phyloP scores from a whole-genome alignment of 2,329 filamentous ascomycete species.

The Cytospora schulzeri region DNA sequence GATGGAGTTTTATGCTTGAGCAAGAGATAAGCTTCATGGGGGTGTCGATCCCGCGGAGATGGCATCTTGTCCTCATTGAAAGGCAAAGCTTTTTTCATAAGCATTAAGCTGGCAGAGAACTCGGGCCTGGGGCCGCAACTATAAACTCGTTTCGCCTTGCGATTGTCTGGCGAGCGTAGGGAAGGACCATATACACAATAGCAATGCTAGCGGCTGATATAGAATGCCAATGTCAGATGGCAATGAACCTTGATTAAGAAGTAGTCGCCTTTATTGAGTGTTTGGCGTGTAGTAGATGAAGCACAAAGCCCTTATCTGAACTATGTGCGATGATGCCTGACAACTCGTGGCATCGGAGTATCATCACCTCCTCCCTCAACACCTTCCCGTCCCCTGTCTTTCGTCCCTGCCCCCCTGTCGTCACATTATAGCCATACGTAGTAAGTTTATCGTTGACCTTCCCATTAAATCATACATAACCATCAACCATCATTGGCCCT shows the following conservation, averaged over 20 bases:
- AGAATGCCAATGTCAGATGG: neutral
- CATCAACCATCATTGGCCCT: slow-evolving; percentile 1
- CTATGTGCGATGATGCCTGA: slow-evolving; percentile 24
- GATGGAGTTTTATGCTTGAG: slow-evolving; percentile 41
- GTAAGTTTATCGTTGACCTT: slow-evolving; percentile 15
- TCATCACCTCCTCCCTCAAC: slow-evolving; percentile 16
- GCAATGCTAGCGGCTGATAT: neutral
- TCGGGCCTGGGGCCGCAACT: neutral
- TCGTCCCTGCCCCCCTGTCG: neutral
- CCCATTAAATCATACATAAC: slow-evolving; percentile 24
- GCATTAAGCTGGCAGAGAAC: neutral
- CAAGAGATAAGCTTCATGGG: slow-evolving; percentile 3
- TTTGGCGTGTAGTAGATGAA: slow-evolving; percentile 24
- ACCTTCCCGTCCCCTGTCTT: neutral
- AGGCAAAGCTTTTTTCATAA: neutral
- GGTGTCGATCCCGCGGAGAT: neutral
- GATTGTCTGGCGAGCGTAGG: neutral
- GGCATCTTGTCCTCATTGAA: neutral
- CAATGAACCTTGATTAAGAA: slow-evolving; percentile 7
- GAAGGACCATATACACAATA: neutral
- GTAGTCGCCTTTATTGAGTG: slow-evolving; percentile 11
- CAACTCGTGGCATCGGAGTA: slow-evolving; percentile 26
- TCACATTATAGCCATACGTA: slow-evolving; percentile 26
- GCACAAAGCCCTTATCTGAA: slow-evolving; percentile 16
- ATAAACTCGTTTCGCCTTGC: neutral